These are phyloP conservation scores for Phytopythium chamaehyphon DNA, from an alignment of 352 stramenopile species.

Conservation along the genomic window DNA sequence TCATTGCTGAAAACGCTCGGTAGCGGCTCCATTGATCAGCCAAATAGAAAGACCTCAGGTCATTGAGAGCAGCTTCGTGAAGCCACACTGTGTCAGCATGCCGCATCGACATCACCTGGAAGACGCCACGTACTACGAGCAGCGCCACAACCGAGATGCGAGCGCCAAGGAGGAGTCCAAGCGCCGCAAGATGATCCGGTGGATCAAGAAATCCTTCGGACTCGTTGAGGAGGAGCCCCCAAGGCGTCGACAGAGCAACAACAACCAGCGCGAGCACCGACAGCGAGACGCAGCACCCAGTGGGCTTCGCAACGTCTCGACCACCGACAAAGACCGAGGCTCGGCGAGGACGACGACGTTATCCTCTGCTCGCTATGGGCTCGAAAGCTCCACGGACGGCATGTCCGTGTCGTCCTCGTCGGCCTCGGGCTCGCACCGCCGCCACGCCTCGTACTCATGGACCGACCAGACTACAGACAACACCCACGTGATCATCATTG, in stretches of 20 bases:
- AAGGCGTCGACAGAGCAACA: slow-evolving; percentile 4
- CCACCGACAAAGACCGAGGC: background rate
- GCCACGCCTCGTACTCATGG: slow-evolving; percentile 12
- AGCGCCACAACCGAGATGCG: slow-evolving; percentile 26
- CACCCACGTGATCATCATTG: slow-evolving; percentile 42
- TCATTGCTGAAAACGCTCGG: background rate
- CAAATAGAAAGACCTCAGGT: too few species aligned
- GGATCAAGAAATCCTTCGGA: slow-evolving; percentile 52
- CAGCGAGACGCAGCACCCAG: slow-evolving; percentile 10
- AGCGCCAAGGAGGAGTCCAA: slow-evolving; percentile 39
- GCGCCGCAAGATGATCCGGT: slow-evolving; percentile 54
- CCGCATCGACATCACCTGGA: slow-evolving; percentile 3
- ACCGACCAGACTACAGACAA: slow-evolving; percentile 13
- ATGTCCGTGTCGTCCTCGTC: slow-evolving; percentile 7
- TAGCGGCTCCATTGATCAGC: too few species aligned
- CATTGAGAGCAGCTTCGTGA: background rate
- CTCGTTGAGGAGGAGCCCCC: slow-evolving; percentile 14
- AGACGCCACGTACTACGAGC: slow-evolving; percentile 27
- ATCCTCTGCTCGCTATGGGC: background rate
- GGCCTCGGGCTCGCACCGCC: slow-evolving; percentile 3
- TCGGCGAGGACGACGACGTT: background rate
- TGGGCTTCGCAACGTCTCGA: background rate
- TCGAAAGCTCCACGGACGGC: background rate
- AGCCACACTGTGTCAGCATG: slow-evolving; percentile 6
- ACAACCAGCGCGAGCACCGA: slow-evolving; percentile 18